Conservation (phyloP, 176 grass and related monocot genomes). For the Leersia perrieri region DNA sequence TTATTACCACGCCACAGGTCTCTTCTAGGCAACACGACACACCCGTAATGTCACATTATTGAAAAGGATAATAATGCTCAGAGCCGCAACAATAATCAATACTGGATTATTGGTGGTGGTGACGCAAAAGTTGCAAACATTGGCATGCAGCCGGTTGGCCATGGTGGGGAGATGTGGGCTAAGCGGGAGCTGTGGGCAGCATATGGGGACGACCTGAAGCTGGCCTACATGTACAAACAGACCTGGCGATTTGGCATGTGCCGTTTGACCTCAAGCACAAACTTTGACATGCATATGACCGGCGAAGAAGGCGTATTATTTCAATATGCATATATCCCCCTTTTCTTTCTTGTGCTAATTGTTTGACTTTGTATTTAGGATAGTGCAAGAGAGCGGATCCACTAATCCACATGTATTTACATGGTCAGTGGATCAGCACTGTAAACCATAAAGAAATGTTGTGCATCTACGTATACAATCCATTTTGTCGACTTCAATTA, state of each 20-base stretch:
- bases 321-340: background rate
- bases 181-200: constrained; percentile 1
- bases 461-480: no score
- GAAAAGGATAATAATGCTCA: background rate
- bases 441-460: no score
- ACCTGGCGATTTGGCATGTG: background rate
- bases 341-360: background rate
- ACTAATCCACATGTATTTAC: no score
- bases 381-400: no score
- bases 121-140: background rate
- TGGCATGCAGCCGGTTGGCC: constrained; percentile 21
- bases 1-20: background rate
- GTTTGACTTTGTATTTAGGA: no score
- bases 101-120: background rate
- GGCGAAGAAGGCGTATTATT: background rate
- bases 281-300: background rate
- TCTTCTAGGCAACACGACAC: background rate
- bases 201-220: constrained; percentile 11
- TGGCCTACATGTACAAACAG: constrained; percentile 5
- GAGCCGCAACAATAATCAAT: background rate
- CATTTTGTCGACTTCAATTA: no score
- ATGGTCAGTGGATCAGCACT: no score
- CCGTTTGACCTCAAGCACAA: background rate
- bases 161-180: constrained; percentile 16
- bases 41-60: background rate